Percentiles rank a stretch among this genome's conserved stretches.
Evolutionary conservation across 169 alveolate species (phyloP).

Genomic region (Toxoplasma gondii): DNA sequence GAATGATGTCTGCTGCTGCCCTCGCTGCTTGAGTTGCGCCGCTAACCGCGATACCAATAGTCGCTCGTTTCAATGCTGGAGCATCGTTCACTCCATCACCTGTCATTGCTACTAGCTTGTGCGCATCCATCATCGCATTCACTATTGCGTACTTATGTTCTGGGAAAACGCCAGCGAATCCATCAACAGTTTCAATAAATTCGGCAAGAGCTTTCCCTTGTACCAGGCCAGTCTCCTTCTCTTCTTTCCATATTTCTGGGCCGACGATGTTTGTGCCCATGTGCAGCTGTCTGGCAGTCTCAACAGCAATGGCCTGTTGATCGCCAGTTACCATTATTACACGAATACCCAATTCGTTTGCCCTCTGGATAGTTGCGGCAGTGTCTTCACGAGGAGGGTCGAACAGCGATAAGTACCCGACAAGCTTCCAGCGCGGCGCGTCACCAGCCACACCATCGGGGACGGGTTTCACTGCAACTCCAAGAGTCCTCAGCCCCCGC

Average conservation of each 20-base stretch:
- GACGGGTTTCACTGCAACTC: slow-evolving; percentile 58
- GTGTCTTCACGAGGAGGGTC: slow-evolving; percentile 79
- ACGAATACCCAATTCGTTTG: slow-evolving; percentile 79
- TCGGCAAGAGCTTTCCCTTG: slow-evolving; percentile 59
- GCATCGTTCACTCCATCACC: slow-evolving; percentile 94
- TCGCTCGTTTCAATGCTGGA: slow-evolving; percentile 93
- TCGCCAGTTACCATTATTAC: slow-evolving; percentile 93
- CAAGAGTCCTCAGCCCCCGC: slow-evolving; percentile 69
- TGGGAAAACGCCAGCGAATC: slow-evolving; percentile 81
- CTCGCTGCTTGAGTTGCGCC: slow-evolving; percentile 92
- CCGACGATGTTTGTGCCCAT: slow-evolving; percentile 75
- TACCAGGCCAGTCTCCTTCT: slow-evolving; percentile 45
- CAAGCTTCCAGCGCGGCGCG: slow-evolving; percentile 62
- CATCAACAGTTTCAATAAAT: slow-evolving; percentile 67
- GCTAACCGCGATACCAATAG: slow-evolving; percentile 91
- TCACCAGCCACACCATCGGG: background rate
- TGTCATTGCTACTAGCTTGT: slow-evolving; percentile 89
- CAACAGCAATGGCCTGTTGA: slow-evolving; percentile 81
- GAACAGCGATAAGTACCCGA: slow-evolving; percentile 69
- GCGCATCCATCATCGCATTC: slow-evolving; percentile 70
- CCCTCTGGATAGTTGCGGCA: slow-evolving; percentile 77
- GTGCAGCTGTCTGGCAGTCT: slow-evolving; percentile 78
- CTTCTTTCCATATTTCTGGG: slow-evolving; percentile 67
- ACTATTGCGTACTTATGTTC: slow-evolving; percentile 88
- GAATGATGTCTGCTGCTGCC: slow-evolving; percentile 88